These are phyloP conservation scores for Rhizoclosmatium globosum DNA, from an alignment of 192 early-diverging fungal genomes.

Conservation along the genomic window DNA sequence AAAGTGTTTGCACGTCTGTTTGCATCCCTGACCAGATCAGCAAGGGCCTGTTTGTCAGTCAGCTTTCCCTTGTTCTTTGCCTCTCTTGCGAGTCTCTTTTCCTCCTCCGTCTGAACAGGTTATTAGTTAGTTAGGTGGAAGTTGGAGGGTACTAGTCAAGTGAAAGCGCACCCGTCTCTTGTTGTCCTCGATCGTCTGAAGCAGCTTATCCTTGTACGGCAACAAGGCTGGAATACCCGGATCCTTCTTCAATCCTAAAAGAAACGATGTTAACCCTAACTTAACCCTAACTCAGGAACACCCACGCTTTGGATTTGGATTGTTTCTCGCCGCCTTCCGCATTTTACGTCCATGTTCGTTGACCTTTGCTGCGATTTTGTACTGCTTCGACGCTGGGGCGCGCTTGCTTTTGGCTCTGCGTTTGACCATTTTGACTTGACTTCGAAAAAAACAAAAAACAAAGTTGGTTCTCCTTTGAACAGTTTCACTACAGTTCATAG, in stretches of 20 bases:
- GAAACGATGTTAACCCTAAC: background rate
- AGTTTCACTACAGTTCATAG: too few species aligned
- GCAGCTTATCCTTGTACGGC: conserved; percentile 88
- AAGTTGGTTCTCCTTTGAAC: background rate
- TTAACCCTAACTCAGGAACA: conserved; percentile 1
- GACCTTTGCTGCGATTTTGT: conserved; percentile 60
- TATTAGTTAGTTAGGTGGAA: conserved; percentile 3
- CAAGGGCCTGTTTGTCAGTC: conserved; percentile 59
- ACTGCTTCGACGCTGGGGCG: conserved; percentile 45
- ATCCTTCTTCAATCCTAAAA: conserved; percentile 82
- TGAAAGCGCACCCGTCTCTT: conserved; percentile 39
- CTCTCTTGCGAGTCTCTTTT: conserved; percentile 58
- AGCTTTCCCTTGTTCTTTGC: conserved; percentile 33
- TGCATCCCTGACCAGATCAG: conserved; percentile 77
- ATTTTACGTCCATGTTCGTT: conserved; percentile 59
- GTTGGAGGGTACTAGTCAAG: background rate
- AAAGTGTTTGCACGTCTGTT: conserved; percentile 53
- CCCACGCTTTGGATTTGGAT: conserved; percentile 40
- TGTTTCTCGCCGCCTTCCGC: conserved; percentile 55
- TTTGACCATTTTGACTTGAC: conserved; percentile 9
- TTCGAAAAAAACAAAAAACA: conserved; percentile 37
- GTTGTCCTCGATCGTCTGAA: conserved; percentile 75
- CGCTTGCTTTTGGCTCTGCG: conserved; percentile 54
- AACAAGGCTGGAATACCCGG: conserved; percentile 92
- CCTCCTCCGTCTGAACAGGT: conserved; percentile 59